Evolutionary conservation across 768 basidiomycete species (phyloP).

Genomic region (Termitomyces sp.): DNA sequence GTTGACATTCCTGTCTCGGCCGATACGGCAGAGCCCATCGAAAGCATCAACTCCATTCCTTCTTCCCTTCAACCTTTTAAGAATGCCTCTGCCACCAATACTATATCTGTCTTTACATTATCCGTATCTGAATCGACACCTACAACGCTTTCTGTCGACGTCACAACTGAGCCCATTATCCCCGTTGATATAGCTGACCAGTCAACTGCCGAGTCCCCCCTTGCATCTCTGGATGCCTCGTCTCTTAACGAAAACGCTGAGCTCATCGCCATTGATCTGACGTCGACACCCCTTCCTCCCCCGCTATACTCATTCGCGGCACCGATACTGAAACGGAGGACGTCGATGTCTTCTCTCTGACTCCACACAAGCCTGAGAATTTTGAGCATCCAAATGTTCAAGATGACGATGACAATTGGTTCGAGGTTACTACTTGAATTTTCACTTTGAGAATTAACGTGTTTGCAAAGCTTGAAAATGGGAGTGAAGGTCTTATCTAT

Average conservation of each 20-base stretch:
- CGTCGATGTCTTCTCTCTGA: background rate
- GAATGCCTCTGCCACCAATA: background rate
- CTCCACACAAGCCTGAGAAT: background rate
- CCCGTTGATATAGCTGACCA: background rate
- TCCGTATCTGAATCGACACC: background rate
- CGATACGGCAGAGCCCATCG: background rate
- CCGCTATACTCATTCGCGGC: background rate
- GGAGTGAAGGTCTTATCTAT: too few relatives aligned
- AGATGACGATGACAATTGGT: background rate
- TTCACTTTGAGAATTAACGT: background rate
- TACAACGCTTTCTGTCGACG: background rate
- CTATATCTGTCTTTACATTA: too few relatives aligned
- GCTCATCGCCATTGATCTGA: background rate
- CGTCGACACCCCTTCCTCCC: background rate
- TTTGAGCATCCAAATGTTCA: background rate
- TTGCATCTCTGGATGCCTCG: background rate
- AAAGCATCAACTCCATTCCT: background rate
- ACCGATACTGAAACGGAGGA: background rate
- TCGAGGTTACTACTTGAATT: background rate
- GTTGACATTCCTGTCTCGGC: background rate
- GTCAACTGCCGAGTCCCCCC: background rate
- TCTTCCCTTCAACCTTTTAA: background rate
- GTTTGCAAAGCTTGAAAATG: too few relatives aligned
- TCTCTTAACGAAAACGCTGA: background rate
- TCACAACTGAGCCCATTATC: background rate